A percentile compares a stretch with the other conserved stretches of the same genome.
Conservation (phyloP, 768 basidiomycete species). For the Chalciporus piperatus region DNA sequence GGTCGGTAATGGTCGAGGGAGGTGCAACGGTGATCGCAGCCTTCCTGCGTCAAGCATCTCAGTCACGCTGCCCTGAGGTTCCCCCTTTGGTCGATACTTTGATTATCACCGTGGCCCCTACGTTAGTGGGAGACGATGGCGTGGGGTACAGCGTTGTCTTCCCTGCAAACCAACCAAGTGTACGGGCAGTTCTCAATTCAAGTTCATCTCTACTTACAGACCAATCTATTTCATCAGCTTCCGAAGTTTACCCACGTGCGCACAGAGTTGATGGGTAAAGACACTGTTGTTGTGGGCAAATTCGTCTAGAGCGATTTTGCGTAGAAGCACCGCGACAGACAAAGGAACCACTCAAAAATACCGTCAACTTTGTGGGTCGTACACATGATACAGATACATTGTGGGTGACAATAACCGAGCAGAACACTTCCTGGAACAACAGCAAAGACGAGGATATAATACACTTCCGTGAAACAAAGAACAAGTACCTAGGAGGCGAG, state of each 20-base stretch:
- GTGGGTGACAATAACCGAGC: background rate
- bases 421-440: background rate
- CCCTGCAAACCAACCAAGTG: constrained; percentile 15
- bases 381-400: background rate
- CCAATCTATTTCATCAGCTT: constrained; percentile 9
- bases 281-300: constrained; percentile 30
- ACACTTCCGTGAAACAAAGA: background rate
- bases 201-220: background rate
- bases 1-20: constrained; percentile 93
- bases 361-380: no score
- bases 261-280: constrained; percentile 32
- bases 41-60: constrained; percentile 17
- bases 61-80: constrained; percentile 3
- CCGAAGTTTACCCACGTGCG: constrained; percentile 28
- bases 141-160: constrained; percentile 47
- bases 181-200: constrained; percentile 1
- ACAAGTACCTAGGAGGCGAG: constrained; percentile 16
- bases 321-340: constrained; percentile 1
- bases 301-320: background rate
- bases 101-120: constrained; percentile 84
- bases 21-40: constrained; percentile 80
- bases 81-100: constrained; percentile 59
- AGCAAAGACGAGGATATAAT: background rate
- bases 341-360: background rate
- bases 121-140: constrained; percentile 73